Evolutionary conservation across 768 basidiomycete species (phyloP).

Genomic region (Porpolomopsis calyptriformis): DNA sequence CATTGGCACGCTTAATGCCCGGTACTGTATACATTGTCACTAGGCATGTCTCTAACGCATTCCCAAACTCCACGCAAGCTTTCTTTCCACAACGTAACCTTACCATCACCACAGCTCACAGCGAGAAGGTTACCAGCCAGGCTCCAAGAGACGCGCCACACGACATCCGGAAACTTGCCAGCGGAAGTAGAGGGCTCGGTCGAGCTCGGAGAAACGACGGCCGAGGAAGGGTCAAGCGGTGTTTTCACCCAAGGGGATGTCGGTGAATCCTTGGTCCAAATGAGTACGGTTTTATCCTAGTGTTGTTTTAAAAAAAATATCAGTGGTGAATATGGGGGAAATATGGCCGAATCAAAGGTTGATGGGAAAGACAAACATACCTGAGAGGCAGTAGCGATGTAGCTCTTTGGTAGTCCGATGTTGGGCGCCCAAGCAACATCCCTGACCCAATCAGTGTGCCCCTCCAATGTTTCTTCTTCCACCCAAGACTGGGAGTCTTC

Average conservation of each 20-base stretch:
- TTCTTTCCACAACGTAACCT: slow-evolving; percentile 98
- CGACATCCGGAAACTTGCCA: slow-evolving; percentile 91
- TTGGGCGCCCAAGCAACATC: slow-evolving; percentile 99
- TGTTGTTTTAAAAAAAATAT: no score
- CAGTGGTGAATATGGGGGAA: not conserved
- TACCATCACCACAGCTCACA: slow-evolving; percentile 95
- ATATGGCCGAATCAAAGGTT: not conserved
- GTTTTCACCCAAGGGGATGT: slow-evolving; percentile 71
- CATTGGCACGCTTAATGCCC: no score
- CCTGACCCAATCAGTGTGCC: slow-evolving; percentile 95
- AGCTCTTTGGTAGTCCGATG: slow-evolving; percentile 87
- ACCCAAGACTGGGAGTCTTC: slow-evolving; percentile 84
- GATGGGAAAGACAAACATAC: not conserved
- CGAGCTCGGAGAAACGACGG: slow-evolving; percentile 34
- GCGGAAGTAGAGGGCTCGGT: slow-evolving; percentile 36
- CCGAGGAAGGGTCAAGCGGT: slow-evolving; percentile 60
- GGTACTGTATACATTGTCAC: not conserved
- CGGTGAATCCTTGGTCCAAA: slow-evolving; percentile 83
- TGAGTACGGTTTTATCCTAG: slow-evolving; percentile 81
- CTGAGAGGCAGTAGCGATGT: slow-evolving; percentile 88
- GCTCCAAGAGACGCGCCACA: slow-evolving; percentile 99
- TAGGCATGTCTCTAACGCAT: slow-evolving; percentile 77
- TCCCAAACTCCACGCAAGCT: slow-evolving; percentile 93
- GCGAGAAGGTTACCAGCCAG: slow-evolving; percentile 92
- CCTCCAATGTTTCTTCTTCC: slow-evolving; percentile 83